phyloP scores from a whole-genome alignment of 1,139 yeast genomes.

The Pichia sp. region DNA sequence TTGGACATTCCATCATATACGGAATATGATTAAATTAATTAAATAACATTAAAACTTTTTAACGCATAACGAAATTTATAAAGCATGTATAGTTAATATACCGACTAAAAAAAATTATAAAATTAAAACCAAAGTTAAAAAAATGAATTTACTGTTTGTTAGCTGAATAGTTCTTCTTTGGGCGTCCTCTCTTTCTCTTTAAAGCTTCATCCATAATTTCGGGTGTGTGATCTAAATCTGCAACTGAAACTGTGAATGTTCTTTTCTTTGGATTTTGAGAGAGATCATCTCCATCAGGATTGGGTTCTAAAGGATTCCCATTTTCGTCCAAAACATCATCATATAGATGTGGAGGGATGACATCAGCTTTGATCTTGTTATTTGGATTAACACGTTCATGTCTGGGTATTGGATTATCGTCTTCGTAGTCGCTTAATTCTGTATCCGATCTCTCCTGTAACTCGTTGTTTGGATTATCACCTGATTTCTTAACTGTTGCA shows the following conservation, averaged over 20 bases:
- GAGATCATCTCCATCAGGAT: neutral
- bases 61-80: neutral
- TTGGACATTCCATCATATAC: slow-evolving; percentile 72
- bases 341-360: neutral
- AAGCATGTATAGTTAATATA: neutral
- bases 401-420: neutral
- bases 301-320: neutral
- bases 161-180: slow-evolving; percentile 10
- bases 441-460: slow-evolving; percentile 14
- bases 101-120: neutral
- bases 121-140: neutral
- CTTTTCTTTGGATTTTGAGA: neutral
- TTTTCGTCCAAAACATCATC: neutral
- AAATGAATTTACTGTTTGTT: too few relatives aligned
- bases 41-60: too few relatives aligned
- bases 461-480: slow-evolving; percentile 9
- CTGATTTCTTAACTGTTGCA: slow-evolving; percentile 24
- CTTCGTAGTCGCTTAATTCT: slow-evolving; percentile 8
- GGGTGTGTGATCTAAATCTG: slow-evolving; percentile 15
- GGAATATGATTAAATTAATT: slow-evolving; percentile 36
- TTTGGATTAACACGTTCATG: neutral
- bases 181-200: slow-evolving; percentile 20
- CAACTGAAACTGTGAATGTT: slow-evolving; percentile 8
- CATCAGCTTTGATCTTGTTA: neutral
- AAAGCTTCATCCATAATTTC: slow-evolving; percentile 20